Evolutionary conservation across 2,329 filamentous ascomycete species (phyloP), one percentile per base, ranked within the genome.

Genomic region (Zymoseptoria pseudotritici): DNA sequence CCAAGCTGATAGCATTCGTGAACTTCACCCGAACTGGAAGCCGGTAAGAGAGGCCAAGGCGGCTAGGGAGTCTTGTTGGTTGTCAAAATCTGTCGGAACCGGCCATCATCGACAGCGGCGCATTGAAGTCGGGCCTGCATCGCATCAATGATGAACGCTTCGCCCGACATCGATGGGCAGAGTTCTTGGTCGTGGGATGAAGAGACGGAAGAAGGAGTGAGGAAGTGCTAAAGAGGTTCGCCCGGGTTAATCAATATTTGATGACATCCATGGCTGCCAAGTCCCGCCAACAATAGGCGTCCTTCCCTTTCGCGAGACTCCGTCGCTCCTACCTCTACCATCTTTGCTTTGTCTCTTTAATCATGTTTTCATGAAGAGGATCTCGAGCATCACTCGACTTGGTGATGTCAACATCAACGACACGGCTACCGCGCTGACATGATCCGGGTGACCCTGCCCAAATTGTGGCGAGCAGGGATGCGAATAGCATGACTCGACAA

Each of bases 11-110:
- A 63, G 26, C 46, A 20, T 17, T 17, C 6, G 10, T 26, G 46
- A 31, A 58, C 61, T 55, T 59, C 55, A 11, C 61, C 61, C 31
- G 51, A 56, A 29, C 46, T 54, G 61, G 61, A 59, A 63, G 61
- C 54, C 59, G 51, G 56, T 55, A 63, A 63, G 61, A 56, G 59
- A 59, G 50, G 61, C 61, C 61, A 63, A 63, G 61, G 42, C 54
- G 26, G 50, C 53, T 42, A 10, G n/a, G 42, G 53, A 26, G n/a
- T 13, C 17, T 54, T 29, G 26, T 20, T 42, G 5, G 36, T 46
- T 17, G 36, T 46, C 36, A n/a, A 13, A 6, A 11, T n/a, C 13
- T n/a, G 36, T n/a, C 5, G 36, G 36, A 17, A 46, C 2, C 17
- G 17, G 36, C 36, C 36, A 46, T 46, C 17, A 46, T 46, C 5